phyloP scores from a whole-genome alignment of 805 yeast species.

The Lachancea quebecensis region DNA sequence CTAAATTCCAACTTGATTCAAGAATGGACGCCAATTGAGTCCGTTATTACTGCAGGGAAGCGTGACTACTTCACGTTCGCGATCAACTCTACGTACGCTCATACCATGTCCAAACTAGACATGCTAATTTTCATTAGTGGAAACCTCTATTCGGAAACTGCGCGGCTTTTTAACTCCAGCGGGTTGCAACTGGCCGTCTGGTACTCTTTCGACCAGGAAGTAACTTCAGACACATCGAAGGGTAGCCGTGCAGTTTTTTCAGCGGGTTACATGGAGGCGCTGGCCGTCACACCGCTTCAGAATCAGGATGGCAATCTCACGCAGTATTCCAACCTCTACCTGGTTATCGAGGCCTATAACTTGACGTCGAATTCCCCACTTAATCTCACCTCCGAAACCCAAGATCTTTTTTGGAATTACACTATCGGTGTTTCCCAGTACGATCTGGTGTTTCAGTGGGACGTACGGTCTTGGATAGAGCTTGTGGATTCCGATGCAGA shows the following conservation, averaged over 20 bases:
- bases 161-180: slow-evolving; percentile 12
- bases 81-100: slow-evolving; percentile 14
- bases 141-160: slow-evolving; percentile 28
- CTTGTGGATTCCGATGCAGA: slow-evolving; percentile 65
- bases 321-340: slow-evolving; percentile 21
- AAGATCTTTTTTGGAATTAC: slow-evolving; percentile 44
- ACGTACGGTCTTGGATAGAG: slow-evolving; percentile 44
- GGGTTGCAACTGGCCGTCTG: slow-evolving; percentile 16
- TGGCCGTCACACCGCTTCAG: slow-evolving; percentile 23
- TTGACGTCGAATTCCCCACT: slow-evolving; percentile 5
- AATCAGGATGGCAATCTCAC: slow-evolving; percentile 9
- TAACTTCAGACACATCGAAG: slow-evolving; percentile 11
- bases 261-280: slow-evolving; percentile 27
- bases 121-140: slow-evolving; percentile 31
- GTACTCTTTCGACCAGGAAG: slow-evolving; percentile 25
- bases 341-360: slow-evolving; percentile 22
- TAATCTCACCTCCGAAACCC: neutral
- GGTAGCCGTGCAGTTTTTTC: slow-evolving; percentile 14
- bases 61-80: slow-evolving; percentile 21
- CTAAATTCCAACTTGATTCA: slow-evolving; percentile 26
- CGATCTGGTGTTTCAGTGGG: slow-evolving; percentile 66
- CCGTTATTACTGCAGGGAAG: slow-evolving; percentile 23
- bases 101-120: slow-evolving; percentile 17
- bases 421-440: slow-evolving; percentile 60
- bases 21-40: slow-evolving; percentile 30